These are phyloP conservation scores for Oryza longistaminata DNA, from an alignment of 176 grass and related monocot species.

Conservation along the genomic window DNA sequence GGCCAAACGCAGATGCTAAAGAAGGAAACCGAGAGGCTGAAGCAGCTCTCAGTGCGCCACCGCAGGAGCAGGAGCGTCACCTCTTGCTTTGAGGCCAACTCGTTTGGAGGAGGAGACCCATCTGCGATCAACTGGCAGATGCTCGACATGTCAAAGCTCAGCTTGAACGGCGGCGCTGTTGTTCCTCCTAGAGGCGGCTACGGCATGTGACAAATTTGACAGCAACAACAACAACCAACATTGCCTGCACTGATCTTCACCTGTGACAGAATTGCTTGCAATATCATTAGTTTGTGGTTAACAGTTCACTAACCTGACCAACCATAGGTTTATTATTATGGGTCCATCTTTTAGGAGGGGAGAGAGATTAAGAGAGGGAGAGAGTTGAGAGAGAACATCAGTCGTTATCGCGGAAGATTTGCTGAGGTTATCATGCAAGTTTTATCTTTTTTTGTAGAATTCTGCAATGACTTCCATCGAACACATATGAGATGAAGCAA, in stretches of 20 bases:
- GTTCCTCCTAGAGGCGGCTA: constrained; percentile 39
- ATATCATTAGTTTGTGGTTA: constrained; percentile 35
- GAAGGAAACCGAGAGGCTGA: constrained; percentile 83
- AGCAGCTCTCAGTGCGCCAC: constrained; percentile 61
- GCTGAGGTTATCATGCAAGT: constrained; percentile 17
- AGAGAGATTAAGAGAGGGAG: neutral
- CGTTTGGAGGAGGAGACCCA: constrained; percentile 27
- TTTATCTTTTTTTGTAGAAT: constrained; percentile 10
- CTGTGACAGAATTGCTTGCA: neutral
- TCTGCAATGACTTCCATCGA: constrained; percentile 23
- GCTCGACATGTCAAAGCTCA: constrained; percentile 74
- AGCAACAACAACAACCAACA: neutral
- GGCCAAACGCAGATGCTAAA: constrained; percentile 73
- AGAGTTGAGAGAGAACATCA: neutral
- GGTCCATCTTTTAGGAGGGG: constrained; percentile 35
- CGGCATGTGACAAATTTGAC: constrained; percentile 22
- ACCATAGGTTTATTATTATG: constrained; percentile 31
- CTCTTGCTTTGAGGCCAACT: constrained; percentile 46
- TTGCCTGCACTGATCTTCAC: neutral
- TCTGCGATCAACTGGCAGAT: constrained; percentile 65
- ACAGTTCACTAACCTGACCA: constrained; percentile 53
- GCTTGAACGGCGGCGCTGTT: constrained; percentile 43
- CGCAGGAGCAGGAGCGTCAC: constrained; percentile 78
- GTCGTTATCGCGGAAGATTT: neutral
- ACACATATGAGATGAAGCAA: constrained; percentile 16